Base-by-base conservation (phyloP, 805 yeast genomes). In the Danielozyma ontarioensis region DNA sequence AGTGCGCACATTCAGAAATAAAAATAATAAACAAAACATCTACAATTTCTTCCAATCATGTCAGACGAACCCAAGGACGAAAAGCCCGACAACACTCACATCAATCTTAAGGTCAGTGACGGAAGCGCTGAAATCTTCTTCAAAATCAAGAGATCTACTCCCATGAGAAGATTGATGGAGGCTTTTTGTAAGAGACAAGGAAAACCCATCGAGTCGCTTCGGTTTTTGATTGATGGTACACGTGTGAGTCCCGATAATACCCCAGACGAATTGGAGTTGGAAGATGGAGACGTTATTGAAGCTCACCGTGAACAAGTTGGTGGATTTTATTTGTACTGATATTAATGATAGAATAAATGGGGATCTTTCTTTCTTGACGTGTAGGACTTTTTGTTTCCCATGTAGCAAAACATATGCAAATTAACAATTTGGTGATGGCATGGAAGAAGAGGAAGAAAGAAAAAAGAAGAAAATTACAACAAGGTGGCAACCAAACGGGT, bases 131-230 rank as follows among this genome's bases (percentile, higher is more conserved):
- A 93, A 60, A 89, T 93, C 42, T 88, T 83, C 61, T 93, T 93
- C 80, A 89, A 90, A 62, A 90, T 93, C 62, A 88, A 89, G 68
- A 76, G 85, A 64, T 73, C 89, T 26, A 93, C 98, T 4, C 95
- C 90, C 30, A 74, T 93, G 70, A 84, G 78, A 61, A 84, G 96
- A 66, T 78, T 93, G 51, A 90, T 93, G 88, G 97, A 90, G 53
- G 96, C 97, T 10, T 93, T 90, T 60, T 94, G 97, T 59, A 89
- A 89, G 66, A 84, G 98, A 70, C 96, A 90, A 55, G 97, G 97
- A 28, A 90, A 90, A 59, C 78, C 83, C 44, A 65, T 83, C 54
- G 78, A 75, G 46, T 77, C 90, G 32, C 68, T 93, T 57, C 78
- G 97, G 60, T 93, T 93, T 59, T 70, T 93, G 53, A 81, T 81